Conservation (phyloP, 2,329 filamentous ascomycete genomes). For the Capronia epimyces region DNA sequence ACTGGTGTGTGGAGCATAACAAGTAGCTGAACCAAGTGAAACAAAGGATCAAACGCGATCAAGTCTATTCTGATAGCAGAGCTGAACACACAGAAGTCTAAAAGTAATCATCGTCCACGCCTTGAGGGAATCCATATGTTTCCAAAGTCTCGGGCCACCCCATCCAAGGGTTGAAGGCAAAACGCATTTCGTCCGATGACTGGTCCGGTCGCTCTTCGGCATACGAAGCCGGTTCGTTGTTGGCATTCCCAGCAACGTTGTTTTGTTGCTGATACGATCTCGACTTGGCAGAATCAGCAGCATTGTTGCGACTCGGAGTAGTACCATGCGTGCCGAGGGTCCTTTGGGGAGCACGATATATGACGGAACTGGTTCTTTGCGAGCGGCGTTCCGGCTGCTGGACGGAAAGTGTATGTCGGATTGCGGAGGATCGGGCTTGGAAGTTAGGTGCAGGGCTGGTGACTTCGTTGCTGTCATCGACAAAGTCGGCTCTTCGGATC, state of each 20-base stretch:
- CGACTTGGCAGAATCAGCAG: neutral
- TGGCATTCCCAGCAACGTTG: neutral
- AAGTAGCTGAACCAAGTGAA: too few species aligned
- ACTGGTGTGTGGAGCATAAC: too few species aligned
- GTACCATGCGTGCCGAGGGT: neutral
- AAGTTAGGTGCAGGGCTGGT: slow-evolving; percentile 6
- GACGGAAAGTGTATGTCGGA: neutral
- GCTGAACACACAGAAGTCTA: neutral
- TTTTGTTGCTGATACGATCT: slow-evolving; percentile 2
- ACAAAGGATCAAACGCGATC: neutral
- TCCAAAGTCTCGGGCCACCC: slow-evolving; percentile 15
- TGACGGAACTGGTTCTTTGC: neutral
- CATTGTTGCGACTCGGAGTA: neutral
- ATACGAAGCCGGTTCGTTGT: slow-evolving; percentile 9
- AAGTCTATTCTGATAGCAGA: neutral
- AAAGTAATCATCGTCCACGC: slow-evolving; percentile 16
- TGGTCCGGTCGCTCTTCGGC: slow-evolving; percentile 6
- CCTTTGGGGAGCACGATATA: neutral
- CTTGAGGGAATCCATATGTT: slow-evolving; percentile 17
- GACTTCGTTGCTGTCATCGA: slow-evolving; percentile 17
- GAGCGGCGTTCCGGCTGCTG: neutral
- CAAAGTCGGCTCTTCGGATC: slow-evolving; percentile 17
- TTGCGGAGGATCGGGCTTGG: neutral
- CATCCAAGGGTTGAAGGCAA: slow-evolving; percentile 20
- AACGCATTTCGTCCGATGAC: slow-evolving; percentile 14